Conservation (phyloP, 352 stramenopile species). For the Globisporangium recalcitrans region DNA sequence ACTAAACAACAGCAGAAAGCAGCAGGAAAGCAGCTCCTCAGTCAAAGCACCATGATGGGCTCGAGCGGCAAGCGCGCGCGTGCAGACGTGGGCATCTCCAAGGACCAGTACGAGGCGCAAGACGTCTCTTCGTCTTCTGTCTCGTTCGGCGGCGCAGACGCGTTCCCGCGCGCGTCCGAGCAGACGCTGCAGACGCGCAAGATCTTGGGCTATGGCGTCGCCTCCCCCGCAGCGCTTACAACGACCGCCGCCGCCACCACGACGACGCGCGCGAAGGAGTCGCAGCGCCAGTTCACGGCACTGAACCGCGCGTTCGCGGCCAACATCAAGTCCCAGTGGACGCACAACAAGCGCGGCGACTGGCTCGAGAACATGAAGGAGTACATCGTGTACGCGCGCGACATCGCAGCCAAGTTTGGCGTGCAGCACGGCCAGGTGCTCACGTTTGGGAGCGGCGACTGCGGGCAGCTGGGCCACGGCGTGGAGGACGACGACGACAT, state of each 20-base stretch:
- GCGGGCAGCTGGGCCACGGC: conserved; percentile 89
- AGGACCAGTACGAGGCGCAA: conserved; percentile 66
- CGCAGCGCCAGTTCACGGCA: conserved; percentile 47
- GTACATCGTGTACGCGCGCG: conserved; percentile 66
- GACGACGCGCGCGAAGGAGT: conserved; percentile 32
- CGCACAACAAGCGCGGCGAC: conserved; percentile 52
- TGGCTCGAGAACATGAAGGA: conserved; percentile 80
- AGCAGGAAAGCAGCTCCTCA: neutral
- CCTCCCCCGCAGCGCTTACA: neutral
- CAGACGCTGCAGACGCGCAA: conserved; percentile 47
- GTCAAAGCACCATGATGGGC: neutral
- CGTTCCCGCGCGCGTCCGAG: conserved; percentile 35
- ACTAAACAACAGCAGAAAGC: no score
- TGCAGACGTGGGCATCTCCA: conserved; percentile 62
- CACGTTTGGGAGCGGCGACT: conserved; percentile 91
- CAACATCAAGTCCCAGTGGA: conserved; percentile 57
- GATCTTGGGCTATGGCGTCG: conserved; percentile 20
- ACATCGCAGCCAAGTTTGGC: conserved; percentile 58
- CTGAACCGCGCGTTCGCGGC: conserved; percentile 67
- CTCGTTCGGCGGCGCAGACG: neutral
- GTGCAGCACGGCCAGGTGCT: conserved; percentile 40
- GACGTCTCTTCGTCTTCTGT: conserved; percentile 7
- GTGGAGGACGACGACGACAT: conserved; percentile 77
- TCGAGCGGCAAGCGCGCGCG: conserved; percentile 48
- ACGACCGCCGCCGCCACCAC: conserved; percentile 14